Conservation (phyloP, 2,329 filamentous ascomycete genomes). For the Coniochaeta sp. region DNA sequence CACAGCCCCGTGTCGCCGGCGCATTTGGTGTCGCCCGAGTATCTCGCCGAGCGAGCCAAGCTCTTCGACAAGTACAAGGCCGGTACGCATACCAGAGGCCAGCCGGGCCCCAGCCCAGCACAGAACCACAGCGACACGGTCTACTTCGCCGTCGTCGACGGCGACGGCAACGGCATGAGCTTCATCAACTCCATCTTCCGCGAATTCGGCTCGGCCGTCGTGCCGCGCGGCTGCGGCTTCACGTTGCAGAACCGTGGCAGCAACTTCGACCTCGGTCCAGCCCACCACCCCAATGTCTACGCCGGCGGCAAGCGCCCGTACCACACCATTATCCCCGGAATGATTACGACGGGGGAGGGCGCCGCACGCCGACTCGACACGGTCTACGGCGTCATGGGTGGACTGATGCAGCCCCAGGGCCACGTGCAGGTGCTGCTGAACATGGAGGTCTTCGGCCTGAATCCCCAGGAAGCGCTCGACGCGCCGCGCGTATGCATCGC, state of each 20-base stretch:
- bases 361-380: conserved; percentile 69
- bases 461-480: conserved; percentile 83
- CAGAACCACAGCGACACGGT: conserved; percentile 93
- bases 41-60: conserved; percentile 62
- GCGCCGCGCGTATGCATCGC: conserved; percentile 83
- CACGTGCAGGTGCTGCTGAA: conserved; percentile 91
- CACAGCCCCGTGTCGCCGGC: conserved; percentile 61
- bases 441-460: conserved; percentile 73
- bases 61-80: conserved; percentile 48
- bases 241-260: conserved; percentile 89
- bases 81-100: conserved; percentile 60
- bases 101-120: conserved; percentile 70
- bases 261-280: conserved; percentile 71
- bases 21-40: conserved; percentile 62
- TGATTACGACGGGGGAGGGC: conserved; percentile 85
- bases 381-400: conserved; percentile 95
- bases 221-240: conserved; percentile 82
- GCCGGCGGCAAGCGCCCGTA: conserved; percentile 84
- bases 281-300: conserved; percentile 70
- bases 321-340: conserved; percentile 93
- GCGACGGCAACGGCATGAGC: conserved; percentile 78
- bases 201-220: conserved; percentile 80
- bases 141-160: conserved; percentile 82
- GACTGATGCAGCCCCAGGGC: conserved; percentile 97
- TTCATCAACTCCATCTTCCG: conserved; percentile 97